Percentiles rank a stretch among this genome's conserved stretches.
Evolutionary conservation across 2,329 filamentous ascomycete species (phyloP).

Genomic region (Stachybotrys chartarum): DNA sequence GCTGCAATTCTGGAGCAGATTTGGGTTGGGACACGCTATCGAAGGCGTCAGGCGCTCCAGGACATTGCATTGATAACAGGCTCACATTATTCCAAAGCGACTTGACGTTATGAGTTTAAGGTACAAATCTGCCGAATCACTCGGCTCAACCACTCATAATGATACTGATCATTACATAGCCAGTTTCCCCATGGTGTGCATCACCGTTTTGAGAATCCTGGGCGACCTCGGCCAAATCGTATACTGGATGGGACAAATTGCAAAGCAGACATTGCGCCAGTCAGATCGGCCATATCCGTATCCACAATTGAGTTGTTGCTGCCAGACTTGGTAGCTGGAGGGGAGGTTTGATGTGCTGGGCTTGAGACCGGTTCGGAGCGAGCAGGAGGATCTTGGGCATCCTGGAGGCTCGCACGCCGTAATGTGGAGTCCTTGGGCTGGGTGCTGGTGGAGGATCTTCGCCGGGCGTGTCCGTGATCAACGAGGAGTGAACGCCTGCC

Average conservation of each 20-base stretch:
- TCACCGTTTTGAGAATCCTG: slow-evolving; percentile 45
- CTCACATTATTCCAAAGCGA: neutral
- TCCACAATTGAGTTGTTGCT: slow-evolving; percentile 19
- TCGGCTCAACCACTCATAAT: slow-evolving; percentile 21
- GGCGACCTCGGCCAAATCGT: slow-evolving; percentile 53
- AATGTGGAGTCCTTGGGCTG: slow-evolving; percentile 22
- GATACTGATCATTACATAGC: slow-evolving; percentile 12
- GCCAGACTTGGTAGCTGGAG: slow-evolving; percentile 1
- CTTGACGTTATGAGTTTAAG: too few species aligned
- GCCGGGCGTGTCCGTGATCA: slow-evolving; percentile 41
- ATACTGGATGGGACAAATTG: slow-evolving; percentile 64
- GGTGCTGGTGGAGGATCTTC: slow-evolving; percentile 37
- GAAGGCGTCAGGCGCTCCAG: neutral
- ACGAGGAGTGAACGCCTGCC: slow-evolving; percentile 71
- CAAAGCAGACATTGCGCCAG: slow-evolving; percentile 63
- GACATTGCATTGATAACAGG: slow-evolving; percentile 11
- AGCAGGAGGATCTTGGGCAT: neutral
- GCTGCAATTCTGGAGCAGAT: neutral
- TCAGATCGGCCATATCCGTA: slow-evolving; percentile 54
- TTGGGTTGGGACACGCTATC: neutral
- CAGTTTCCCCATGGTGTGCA: neutral
- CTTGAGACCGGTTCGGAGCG: neutral
- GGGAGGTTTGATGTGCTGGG: slow-evolving; percentile 4
- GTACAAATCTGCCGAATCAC: too few species aligned
- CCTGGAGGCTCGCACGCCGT: slow-evolving; percentile 23